Percentiles rank a stretch among this genome's conserved stretches.
These are phyloP conservation scores for Wickerhamiella australiensis DNA, from an alignment of 805 yeast genomes.

Conservation along the genomic window DNA sequence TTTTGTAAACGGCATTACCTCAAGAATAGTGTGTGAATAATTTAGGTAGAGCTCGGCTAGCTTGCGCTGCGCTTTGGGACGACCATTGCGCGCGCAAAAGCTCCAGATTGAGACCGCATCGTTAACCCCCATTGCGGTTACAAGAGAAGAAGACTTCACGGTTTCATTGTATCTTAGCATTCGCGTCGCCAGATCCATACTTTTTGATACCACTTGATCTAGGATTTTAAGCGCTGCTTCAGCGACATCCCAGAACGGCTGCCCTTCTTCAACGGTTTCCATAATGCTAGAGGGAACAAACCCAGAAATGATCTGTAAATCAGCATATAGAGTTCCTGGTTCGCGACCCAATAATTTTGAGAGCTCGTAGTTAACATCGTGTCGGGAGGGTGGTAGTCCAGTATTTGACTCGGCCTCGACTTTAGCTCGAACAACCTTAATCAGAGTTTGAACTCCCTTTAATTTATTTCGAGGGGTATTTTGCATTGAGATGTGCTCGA, in stretches of 20 bases:
- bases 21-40: constrained; percentile 19
- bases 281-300: constrained; percentile 25
- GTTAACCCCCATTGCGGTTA: constrained; percentile 22
- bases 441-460: constrained; percentile 14
- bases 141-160: constrained; percentile 16
- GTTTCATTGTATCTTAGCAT: constrained; percentile 22
- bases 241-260: constrained; percentile 30
- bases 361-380: constrained; percentile 28
- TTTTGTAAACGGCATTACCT: constrained; percentile 20
- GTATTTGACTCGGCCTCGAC: constrained; percentile 1
- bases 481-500: constrained; percentile 18
- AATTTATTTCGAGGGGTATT: constrained; percentile 18
- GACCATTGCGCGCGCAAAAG: constrained; percentile 23
- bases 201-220: constrained; percentile 19
- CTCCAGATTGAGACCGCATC: constrained; percentile 23
- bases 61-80: constrained; percentile 20
- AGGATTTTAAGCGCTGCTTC: constrained; percentile 25
- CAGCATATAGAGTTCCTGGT: constrained; percentile 27
- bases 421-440: constrained; percentile 13
- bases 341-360: constrained; percentile 24
- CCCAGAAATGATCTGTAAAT: constrained; percentile 28
- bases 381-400: constrained; percentile 22
- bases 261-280: constrained; percentile 25
- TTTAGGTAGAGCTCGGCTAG: constrained; percentile 21
- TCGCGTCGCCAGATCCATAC: constrained; percentile 23